These are phyloP conservation scores for Periconia sp. DNA, from an alignment of 2,329 filamentous ascomycete genomes.

Conservation along the genomic window DNA sequence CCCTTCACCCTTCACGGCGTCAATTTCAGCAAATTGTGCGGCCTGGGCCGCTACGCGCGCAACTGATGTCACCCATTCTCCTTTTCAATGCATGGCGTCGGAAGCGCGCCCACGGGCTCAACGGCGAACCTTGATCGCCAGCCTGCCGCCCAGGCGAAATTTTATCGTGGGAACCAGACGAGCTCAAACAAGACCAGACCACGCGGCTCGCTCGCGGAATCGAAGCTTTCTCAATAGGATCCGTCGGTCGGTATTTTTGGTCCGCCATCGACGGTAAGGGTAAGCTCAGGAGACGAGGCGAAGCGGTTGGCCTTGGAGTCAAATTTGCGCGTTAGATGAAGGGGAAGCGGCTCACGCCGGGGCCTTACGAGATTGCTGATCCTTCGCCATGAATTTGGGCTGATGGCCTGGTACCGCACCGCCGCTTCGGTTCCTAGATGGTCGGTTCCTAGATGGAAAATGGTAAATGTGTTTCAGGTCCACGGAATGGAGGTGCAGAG, in stretches of 20 bases:
- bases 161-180: no score
- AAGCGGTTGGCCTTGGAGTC: slow-evolving; percentile 6
- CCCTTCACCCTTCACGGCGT: slow-evolving; percentile 4
- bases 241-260: neutral
- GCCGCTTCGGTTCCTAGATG: no score
- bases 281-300: neutral
- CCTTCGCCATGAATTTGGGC: slow-evolving; percentile 10
- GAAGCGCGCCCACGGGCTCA: neutral
- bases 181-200: slow-evolving; percentile 1
- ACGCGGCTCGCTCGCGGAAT: slow-evolving; percentile 4
- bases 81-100: slow-evolving; percentile 3
- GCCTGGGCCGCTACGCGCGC: neutral
- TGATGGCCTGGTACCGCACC: neutral
- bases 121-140: slow-evolving; percentile 2
- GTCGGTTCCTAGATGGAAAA: no score
- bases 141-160: neutral
- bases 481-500: no score
- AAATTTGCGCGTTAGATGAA: slow-evolving; percentile 7
- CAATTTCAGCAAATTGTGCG: slow-evolving; percentile 15
- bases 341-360: slow-evolving; percentile 3
- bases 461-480: no score
- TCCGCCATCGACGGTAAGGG: neutral
- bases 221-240: neutral
- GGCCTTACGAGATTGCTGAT: slow-evolving; percentile 9
- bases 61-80: slow-evolving; percentile 5